Conservation (phyloP, 768 basidiomycete species). For the Multifurca ochricompacta region DNA sequence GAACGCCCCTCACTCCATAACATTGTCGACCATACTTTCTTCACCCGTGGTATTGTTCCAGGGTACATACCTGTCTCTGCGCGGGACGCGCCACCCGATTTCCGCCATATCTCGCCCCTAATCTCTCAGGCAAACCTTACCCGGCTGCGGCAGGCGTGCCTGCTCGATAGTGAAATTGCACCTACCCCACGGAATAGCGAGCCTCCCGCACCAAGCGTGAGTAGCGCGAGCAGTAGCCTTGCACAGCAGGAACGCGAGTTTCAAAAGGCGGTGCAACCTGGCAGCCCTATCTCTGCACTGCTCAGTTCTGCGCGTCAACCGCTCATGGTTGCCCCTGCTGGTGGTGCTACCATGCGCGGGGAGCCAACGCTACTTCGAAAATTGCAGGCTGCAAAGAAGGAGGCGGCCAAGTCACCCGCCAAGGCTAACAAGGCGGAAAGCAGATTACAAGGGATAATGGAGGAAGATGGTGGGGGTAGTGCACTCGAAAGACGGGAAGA, state of each 20-base stretch:
- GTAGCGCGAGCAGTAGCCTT: conserved; percentile 51
- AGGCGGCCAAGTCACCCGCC: conserved; percentile 45
- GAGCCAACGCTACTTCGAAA: conserved; percentile 44
- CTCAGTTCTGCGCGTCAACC: conserved; percentile 86
- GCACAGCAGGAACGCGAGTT: conserved; percentile 93
- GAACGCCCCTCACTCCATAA: conserved; percentile 77
- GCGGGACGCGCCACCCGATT: conserved; percentile 69
- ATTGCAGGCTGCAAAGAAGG: conserved; percentile 44
- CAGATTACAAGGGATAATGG: conserved; percentile 41
- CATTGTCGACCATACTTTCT: conserved; percentile 81
- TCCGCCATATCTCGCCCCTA: conserved; percentile 52
- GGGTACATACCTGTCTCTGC: conserved; percentile 73
- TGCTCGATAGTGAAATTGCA: conserved; percentile 57
- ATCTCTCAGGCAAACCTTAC: conserved; percentile 64
- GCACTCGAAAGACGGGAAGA: conserved; percentile 28
- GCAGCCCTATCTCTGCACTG: conserved; percentile 87
- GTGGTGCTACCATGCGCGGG: conserved; percentile 31
- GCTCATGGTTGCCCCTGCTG: conserved; percentile 51
- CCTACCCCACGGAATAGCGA: conserved; percentile 24
- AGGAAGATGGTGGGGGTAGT: conserved; percentile 29
- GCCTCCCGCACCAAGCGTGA: conserved; percentile 20
- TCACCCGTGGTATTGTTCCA: conserved; percentile 75
- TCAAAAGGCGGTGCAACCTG: conserved; percentile 91
- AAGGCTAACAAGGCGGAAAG: conserved; percentile 31
- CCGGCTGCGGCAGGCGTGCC: conserved; percentile 51